Base-by-base conservation (phyloP, 176 grass and related monocot genomes). In the Themeda triandra region DNA sequence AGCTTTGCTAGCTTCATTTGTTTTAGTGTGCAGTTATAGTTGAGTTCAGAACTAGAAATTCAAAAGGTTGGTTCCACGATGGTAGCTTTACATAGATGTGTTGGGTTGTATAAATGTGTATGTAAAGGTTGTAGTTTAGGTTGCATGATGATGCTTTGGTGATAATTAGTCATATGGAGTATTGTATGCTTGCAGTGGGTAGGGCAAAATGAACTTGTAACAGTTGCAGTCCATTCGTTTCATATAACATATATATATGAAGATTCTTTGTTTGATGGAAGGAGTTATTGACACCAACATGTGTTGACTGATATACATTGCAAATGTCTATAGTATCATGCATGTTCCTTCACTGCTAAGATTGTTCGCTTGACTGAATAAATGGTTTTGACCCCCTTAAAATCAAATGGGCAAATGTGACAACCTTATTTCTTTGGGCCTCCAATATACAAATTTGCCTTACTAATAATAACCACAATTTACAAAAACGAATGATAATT, bases 181-280 rank as follows among this genome's bases (percentile, higher is more conserved):
- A 5, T 11, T 56, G 68, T 84, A 45, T 39, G 8, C 1, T 79
- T 84, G 25, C 30, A 64, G 63, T 31, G 56, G 39, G 62, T 12
- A 54, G 60, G 79, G 35, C n/a, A 14, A 10, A n/a, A 32, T 67
- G 6, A 40, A 83, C 29, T 42, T 76, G 51, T 82, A 89, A 60
- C 33, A n/a, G 41, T 11, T 75, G 76, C 60, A 58, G 11, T 53
- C 13, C 62, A 59, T 28, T 75, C 13, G 18, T 17, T 73, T 8
- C 10, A 78, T 19, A 44, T 11, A 35, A 79, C 40, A 40, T 27
- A 17, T 85, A 8, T 58, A 65, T 41, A n/a, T n/a, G 33, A 69
- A 85, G 12, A 85, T 78, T 78, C 69, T 75, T 86, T 74, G 27
- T 63, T n/a, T 39, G 33, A 29, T 35, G 81, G 33, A 80, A 84